phyloP scores from a whole-genome alignment of 169 alveolate species.

The Sarcocystis neurona region DNA sequence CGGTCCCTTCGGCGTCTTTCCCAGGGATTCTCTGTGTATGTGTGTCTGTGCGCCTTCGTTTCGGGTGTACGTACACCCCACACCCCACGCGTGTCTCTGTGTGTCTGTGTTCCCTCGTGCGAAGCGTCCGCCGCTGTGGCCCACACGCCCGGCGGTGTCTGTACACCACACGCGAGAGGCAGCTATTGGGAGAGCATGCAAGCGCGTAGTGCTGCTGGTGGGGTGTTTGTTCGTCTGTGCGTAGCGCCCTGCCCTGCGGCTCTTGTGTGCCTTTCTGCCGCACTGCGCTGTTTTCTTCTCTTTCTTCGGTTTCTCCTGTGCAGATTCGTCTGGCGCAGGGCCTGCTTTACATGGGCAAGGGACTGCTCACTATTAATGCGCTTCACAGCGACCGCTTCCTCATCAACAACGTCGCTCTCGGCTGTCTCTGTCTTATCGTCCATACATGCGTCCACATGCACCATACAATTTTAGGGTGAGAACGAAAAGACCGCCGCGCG shows the following conservation, averaged over 20 bases:
- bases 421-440: constrained; percentile 90
- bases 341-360: constrained; percentile 95
- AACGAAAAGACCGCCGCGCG: no score
- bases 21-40: no score
- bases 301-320: neutral
- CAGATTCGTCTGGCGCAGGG: constrained; percentile 77
- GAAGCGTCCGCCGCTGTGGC: neutral
- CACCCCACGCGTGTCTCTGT: no score
- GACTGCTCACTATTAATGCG: constrained; percentile 94
- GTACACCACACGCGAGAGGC: neutral
- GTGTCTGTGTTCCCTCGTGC: neutral
- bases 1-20: no score
- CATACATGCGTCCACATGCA: constrained; percentile 89
- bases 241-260: neutral
- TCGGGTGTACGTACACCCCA: no score
- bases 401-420: constrained; percentile 91
- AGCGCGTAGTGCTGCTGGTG: neutral
- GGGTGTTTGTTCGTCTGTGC: neutral
- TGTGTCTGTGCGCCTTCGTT: no score
- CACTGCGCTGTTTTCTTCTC: no score
- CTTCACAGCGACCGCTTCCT: constrained; percentile 94
- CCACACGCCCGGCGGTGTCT: neutral
- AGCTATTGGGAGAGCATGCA: no score
- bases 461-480: constrained; percentile 83
- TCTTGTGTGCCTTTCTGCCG: neutral